These are phyloP conservation scores for Phaseolus coccineus DNA, from an alignment of 331 rosid species.

Conservation along the genomic window DNA sequence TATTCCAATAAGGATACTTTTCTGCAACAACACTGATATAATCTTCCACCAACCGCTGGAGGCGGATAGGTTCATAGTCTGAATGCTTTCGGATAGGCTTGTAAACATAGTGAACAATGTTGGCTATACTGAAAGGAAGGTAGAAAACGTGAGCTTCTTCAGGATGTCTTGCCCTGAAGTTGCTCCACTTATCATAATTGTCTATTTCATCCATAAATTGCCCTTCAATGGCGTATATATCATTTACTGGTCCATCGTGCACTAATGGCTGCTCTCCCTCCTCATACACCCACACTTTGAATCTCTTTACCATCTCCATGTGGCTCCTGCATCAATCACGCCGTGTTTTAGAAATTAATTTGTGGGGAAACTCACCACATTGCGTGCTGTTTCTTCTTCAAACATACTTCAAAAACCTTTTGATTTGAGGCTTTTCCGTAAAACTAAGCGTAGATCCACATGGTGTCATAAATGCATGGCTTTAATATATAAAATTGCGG, in stretches of 20 bases:
- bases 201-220: slow-evolving; percentile 59
- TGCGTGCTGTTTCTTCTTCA: background rate
- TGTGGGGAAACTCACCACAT: background rate
- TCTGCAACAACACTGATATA: slow-evolving; percentile 50
- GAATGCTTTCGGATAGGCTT: background rate
- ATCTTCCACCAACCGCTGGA: slow-evolving; percentile 50
- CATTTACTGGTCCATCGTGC: slow-evolving; percentile 64
- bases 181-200: background rate
- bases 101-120: slow-evolving; percentile 14
- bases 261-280: slow-evolving; percentile 74
- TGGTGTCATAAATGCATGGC: background rate
- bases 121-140: background rate
- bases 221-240: slow-evolving; percentile 56
- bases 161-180: background rate
- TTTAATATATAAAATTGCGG: background rate
- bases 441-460: background rate
- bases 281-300: slow-evolving; percentile 66
- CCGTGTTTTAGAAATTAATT: background rate
- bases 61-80: slow-evolving; percentile 48
- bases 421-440: background rate
- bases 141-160: background rate
- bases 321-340: slow-evolving; percentile 28
- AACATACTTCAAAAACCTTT: background rate
- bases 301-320: slow-evolving; percentile 71
- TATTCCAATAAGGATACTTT: slow-evolving; percentile 75